These are phyloP conservation scores for Cryphonectria naterciae DNA, from an alignment of 2,329 filamentous ascomycete species.

Conservation along the genomic window DNA sequence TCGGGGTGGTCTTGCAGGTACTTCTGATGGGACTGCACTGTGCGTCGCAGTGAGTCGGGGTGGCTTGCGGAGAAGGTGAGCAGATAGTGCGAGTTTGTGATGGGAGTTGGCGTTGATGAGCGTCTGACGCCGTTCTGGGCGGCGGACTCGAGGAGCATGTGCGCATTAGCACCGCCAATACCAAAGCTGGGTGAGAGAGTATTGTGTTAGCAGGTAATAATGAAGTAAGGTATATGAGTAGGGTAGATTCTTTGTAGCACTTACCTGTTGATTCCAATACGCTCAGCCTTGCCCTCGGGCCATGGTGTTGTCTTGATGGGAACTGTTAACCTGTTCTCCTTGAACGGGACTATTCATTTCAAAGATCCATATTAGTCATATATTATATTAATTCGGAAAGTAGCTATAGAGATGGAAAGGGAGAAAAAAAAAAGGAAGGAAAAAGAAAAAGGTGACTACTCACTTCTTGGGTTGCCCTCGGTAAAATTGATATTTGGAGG, in stretches of 20 bases:
- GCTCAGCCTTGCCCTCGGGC: conserved; percentile 35
- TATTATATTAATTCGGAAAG: too few species aligned
- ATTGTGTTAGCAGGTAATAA: not conserved
- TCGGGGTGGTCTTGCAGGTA: conserved; percentile 3
- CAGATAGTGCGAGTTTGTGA: conserved; percentile 4
- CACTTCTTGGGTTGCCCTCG: conserved; percentile 36
- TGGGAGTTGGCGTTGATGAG: not conserved
- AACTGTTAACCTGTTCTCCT: conserved; percentile 36
- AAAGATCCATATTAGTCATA: not conserved
- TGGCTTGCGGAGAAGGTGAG: conserved; percentile 19
- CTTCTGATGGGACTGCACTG: not conserved
- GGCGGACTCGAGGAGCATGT: conserved; percentile 30
- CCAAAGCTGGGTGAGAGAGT: conserved; percentile 36
- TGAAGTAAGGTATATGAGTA: not conserved
- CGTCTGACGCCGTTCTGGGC: not conserved
- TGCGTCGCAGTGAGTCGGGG: conserved; percentile 1
- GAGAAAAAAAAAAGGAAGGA: too few species aligned
- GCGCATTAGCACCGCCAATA: conserved; percentile 43
- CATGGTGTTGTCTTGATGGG: conserved; percentile 38
- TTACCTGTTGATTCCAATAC: conserved; percentile 37
- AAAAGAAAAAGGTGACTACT: not conserved
- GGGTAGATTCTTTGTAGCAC: not conserved
- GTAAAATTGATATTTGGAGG: conserved; percentile 45
- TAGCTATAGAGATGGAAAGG: too few species aligned
- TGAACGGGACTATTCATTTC: conserved; percentile 33